Conservation (phyloP, 306 rosid genomes). For the Trifolium pratense region DNA sequence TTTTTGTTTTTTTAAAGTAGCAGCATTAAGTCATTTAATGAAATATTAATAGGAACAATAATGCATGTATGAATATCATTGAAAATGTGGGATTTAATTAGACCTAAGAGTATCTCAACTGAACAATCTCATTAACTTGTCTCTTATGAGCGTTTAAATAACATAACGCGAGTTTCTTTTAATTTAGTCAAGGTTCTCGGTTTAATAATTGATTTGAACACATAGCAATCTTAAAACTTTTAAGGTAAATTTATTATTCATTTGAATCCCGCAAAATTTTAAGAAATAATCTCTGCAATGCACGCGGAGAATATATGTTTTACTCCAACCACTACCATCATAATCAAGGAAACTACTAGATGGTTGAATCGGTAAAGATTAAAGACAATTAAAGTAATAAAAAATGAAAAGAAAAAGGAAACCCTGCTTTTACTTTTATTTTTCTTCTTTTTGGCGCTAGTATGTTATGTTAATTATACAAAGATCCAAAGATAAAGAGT, state of each 20-base stretch:
- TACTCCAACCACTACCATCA: too few relatives aligned
- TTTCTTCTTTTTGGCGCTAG: constrained; percentile 2
- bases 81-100: neutral
- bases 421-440: constrained; percentile 45
- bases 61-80: neutral
- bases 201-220: too few relatives aligned
- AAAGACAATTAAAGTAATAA: constrained; percentile 28
- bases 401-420: neutral
- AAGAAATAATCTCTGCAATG: too few relatives aligned
- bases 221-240: too few relatives aligned
- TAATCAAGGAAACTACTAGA: neutral
- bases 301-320: too few relatives aligned
- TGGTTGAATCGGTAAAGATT: constrained; percentile 39
- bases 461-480: neutral
- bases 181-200: too few relatives aligned
- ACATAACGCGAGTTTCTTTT: too few relatives aligned
- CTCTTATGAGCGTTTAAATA: neutral
- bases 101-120: neutral
- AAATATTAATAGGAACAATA: too few relatives aligned
- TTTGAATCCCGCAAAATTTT: too few relatives aligned
- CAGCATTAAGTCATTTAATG: neutral
- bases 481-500: neutral
- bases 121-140: neutral
- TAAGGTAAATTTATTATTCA: too few relatives aligned
- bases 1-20: neutral